These are phyloP conservation scores for Bidens hawaiensis DNA, from an alignment of 140 eudicot species.

Conservation along the genomic window DNA sequence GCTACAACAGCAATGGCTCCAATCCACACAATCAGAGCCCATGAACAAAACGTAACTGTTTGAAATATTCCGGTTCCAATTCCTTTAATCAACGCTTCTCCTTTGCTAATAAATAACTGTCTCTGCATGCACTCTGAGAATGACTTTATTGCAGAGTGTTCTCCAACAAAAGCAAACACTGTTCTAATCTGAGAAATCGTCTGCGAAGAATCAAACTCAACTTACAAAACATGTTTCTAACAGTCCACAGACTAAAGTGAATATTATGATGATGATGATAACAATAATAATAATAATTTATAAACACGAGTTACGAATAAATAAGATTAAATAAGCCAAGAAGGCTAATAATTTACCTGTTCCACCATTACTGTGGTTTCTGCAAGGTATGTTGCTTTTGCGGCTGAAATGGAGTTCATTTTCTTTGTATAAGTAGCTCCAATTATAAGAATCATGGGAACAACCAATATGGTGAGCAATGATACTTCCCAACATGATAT, in stretches of 20 bases:
- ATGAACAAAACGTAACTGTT: constrained; percentile 68
- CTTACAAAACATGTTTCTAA: background rate
- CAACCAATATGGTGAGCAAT: constrained; percentile 64
- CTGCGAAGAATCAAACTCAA: constrained; percentile 30
- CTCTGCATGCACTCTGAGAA: constrained; percentile 60
- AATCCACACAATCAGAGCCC: constrained; percentile 88
- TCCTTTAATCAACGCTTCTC: constrained; percentile 74
- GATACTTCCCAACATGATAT: constrained; percentile 81
- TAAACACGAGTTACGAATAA: too few relatives aligned
- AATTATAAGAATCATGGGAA: constrained; percentile 65
- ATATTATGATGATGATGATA: too few relatives aligned
- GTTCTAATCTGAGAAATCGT: constrained; percentile 77
- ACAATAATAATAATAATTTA: too few relatives aligned
- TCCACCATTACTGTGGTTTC: constrained; percentile 80
- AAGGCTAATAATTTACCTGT: constrained; percentile 44
- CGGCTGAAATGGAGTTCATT: constrained; percentile 64
- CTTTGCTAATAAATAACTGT: constrained; percentile 50
- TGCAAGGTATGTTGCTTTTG: constrained; percentile 52
- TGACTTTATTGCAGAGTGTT: constrained; percentile 58
- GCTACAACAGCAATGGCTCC: constrained; percentile 76
- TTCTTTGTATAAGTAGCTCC: constrained; percentile 86
- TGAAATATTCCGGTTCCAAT: constrained; percentile 75
- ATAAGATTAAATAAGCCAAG: too few relatives aligned
- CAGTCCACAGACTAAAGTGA: too few relatives aligned
- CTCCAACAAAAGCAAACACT: constrained; percentile 87